Conservation (phyloP, 768 basidiomycete genomes). For the Astraeus odoratus region DNA sequence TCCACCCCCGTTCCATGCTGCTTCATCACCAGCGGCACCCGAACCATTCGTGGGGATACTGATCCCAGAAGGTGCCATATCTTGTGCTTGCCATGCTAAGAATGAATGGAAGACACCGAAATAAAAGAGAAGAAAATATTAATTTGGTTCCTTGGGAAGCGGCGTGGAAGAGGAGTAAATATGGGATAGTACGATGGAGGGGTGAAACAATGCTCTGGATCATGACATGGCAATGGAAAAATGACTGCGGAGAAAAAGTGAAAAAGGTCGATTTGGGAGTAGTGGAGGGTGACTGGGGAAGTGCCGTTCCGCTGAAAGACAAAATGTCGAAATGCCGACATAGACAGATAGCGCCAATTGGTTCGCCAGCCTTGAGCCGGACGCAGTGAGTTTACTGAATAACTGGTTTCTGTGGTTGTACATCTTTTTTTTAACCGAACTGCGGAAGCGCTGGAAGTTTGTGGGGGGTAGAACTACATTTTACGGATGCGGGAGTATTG, state of each 20-base stretch:
- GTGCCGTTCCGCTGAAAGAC: too few species aligned
- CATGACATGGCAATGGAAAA: slow-evolving; percentile 1
- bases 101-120: slow-evolving; percentile 29
- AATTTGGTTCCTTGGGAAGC: slow-evolving; percentile 37
- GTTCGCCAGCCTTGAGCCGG: slow-evolving; percentile 30
- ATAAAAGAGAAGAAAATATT: slow-evolving; percentile 33
- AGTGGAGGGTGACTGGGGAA: not conserved
- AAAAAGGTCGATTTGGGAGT: slow-evolving; percentile 6
- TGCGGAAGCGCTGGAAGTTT: slow-evolving; percentile 23
- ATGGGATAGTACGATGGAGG: not conserved
- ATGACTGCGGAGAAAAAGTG: slow-evolving; percentile 19
- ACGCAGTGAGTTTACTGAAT: slow-evolving; percentile 16
- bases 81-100: slow-evolving; percentile 81
- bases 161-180: slow-evolving; percentile 16
- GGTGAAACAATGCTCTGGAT: not conserved
- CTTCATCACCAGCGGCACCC: slow-evolving; percentile 45
- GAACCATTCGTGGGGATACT: slow-evolving; percentile 57
- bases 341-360: slow-evolving; percentile 7
- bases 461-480: slow-evolving; percentile 18
- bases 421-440: slow-evolving; percentile 17
- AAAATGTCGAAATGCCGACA: slow-evolving; percentile 7
- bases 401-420: slow-evolving; percentile 21
- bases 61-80: slow-evolving; percentile 69
- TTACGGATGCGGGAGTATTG: slow-evolving; percentile 22
- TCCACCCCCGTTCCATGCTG: slow-evolving; percentile 42